Percentiles rank a stretch among this genome's conserved stretches.
Evolutionary conservation across 345 rosid species (phyloP).

Genomic region (Ailanthus altissimus): DNA sequence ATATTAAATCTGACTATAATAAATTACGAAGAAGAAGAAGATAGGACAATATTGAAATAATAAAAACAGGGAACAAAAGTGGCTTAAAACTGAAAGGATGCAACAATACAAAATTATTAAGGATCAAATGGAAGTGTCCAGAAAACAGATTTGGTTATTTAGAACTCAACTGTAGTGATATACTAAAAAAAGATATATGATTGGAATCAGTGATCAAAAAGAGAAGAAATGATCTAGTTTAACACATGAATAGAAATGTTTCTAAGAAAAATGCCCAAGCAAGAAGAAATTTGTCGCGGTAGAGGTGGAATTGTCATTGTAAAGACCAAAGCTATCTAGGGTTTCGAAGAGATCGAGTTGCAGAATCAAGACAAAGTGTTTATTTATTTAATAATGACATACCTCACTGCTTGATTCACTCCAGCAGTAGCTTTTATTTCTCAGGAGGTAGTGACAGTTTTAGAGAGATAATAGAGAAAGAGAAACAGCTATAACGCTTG

Average conservation of each 20-base stretch:
- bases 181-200: neutral
- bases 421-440: constrained; percentile 1
- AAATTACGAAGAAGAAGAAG: neutral
- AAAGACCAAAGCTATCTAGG: constrained; percentile 7
- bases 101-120: neutral
- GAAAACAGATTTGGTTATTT: neutral
- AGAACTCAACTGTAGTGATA: neutral
- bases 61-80: neutral
- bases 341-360: neutral
- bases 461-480: neutral
- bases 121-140: neutral
- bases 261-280: constrained; percentile 3
- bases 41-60: neutral
- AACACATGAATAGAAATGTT: neutral
- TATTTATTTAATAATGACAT: constrained; percentile 19
- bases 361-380: constrained; percentile 21
- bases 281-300: neutral
- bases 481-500: constrained; percentile 22
- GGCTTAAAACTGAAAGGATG: neutral
- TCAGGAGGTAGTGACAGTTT: constrained; percentile 26
- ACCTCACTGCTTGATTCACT: constrained; percentile 25
- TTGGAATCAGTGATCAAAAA: constrained; percentile 6
- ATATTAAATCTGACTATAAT: neutral
- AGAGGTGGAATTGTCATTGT: constrained; percentile 11
- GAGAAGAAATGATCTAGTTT: neutral